These are phyloP conservation scores for Peterozyma toletana DNA, from an alignment of 805 yeast species.

Conservation along the genomic window DNA sequence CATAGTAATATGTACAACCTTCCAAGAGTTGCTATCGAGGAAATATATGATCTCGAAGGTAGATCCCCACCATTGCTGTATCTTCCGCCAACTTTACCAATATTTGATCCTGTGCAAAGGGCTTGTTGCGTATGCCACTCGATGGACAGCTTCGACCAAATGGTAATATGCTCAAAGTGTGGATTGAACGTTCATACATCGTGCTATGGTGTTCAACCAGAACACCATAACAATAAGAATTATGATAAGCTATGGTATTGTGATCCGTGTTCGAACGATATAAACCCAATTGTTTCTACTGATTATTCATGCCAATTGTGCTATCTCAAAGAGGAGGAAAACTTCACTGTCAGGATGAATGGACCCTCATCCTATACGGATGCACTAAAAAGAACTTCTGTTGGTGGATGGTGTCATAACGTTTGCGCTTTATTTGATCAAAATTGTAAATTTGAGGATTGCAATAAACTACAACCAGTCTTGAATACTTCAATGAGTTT, in stretches of 20 bases:
- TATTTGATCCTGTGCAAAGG: slow-evolving; percentile 20
- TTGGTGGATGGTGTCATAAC: slow-evolving; percentile 74
- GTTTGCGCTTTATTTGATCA: slow-evolving; percentile 57
- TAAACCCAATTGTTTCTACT: slow-evolving; percentile 50
- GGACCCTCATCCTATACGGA: slow-evolving; percentile 41
- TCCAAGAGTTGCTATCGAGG: too few relatives aligned
- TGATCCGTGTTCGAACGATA: slow-evolving; percentile 69
- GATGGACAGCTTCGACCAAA: slow-evolving; percentile 25
- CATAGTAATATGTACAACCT: too few relatives aligned
- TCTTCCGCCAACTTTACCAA: slow-evolving; percentile 7
- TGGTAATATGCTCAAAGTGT: slow-evolving; percentile 56
- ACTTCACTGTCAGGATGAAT: slow-evolving; percentile 37
- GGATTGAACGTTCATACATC: slow-evolving; percentile 61
- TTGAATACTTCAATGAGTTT: slow-evolving; percentile 26
- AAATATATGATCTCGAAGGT: too few relatives aligned
- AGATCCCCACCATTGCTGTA: not conserved
- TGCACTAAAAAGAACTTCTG: slow-evolving; percentile 59
- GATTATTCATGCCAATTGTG: slow-evolving; percentile 66
- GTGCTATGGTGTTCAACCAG: slow-evolving; percentile 53
- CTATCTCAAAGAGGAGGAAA: slow-evolving; percentile 40
- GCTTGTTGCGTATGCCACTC: slow-evolving; percentile 56
- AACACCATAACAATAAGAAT: slow-evolving; percentile 10
- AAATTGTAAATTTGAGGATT: slow-evolving; percentile 34
- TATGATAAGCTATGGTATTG: slow-evolving; percentile 61
- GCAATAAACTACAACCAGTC: slow-evolving; percentile 38